Evolutionary conservation across 2,329 filamentous ascomycete genomes (phyloP).

Genomic region (Elsinoe arachidis): DNA sequence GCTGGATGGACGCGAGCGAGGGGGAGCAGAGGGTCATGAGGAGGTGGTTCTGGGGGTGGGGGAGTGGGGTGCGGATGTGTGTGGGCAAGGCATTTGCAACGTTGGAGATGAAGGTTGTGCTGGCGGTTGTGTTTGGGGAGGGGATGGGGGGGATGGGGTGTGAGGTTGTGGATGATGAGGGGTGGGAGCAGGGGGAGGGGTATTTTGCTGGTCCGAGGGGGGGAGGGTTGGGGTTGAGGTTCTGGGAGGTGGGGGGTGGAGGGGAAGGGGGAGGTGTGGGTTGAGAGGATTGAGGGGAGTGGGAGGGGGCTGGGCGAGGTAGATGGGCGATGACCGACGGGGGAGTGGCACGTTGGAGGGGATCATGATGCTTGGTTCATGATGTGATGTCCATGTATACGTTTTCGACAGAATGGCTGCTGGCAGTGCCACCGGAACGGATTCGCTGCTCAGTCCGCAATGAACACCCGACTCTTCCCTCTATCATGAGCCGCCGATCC

Average conservation of each 20-base stretch:
- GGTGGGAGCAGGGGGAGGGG: constrained; percentile 32
- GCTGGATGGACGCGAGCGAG: constrained; percentile 31
- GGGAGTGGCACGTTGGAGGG: too few species aligned
- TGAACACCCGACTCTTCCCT: neutral
- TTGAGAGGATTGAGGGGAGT: neutral
- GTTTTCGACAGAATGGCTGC: neutral
- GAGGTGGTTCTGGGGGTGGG: constrained; percentile 42
- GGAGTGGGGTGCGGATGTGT: constrained; percentile 40
- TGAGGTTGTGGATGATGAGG: constrained; percentile 26
- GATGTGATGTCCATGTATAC: neutral
- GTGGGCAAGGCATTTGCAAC: constrained; percentile 37
- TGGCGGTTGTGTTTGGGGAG: constrained; percentile 61
- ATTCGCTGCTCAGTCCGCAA: too few species aligned
- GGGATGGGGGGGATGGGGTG: constrained; percentile 54
- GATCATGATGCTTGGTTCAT: neutral
- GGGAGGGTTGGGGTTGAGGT: constrained; percentile 18
- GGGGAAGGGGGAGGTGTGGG: neutral
- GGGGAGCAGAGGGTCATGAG: constrained; percentile 31
- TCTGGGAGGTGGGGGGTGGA: neutral
- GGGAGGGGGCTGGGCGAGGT: neutral
- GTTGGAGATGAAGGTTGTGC: constrained; percentile 57
- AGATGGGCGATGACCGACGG: too few species aligned
- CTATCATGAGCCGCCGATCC: neutral
- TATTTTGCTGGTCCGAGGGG: constrained; percentile 34
- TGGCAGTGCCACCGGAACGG: neutral